Percentiles rank a stretch among this genome's conserved stretches.
Evolutionary conservation across 164 flowering plant genomes (phyloP).

Genomic region (Vitis cinerea): DNA sequence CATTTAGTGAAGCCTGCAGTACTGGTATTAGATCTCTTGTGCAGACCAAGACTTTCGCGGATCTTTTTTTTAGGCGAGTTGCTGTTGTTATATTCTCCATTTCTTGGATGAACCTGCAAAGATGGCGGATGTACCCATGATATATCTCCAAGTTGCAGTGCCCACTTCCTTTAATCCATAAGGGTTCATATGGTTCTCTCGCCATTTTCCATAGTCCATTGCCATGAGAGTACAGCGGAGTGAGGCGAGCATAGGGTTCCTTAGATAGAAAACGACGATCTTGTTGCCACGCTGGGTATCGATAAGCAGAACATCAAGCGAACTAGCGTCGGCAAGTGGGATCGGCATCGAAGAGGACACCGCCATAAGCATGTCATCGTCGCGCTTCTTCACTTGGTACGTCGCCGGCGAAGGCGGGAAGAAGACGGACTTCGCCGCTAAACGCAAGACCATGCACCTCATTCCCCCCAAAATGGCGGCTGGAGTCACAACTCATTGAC

Average conservation of each 20-base stretch:
- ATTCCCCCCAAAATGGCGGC: slow-evolving; percentile 32
- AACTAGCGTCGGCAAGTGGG: slow-evolving; percentile 47
- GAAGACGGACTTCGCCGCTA: slow-evolving; percentile 86
- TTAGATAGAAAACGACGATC: slow-evolving; percentile 79
- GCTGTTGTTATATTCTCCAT: slow-evolving; percentile 78
- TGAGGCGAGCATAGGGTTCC: slow-evolving; percentile 85
- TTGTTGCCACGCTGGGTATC: slow-evolving; percentile 78
- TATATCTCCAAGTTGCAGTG: slow-evolving; percentile 96
- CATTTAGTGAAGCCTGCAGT: slow-evolving; percentile 9
- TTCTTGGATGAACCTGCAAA: slow-evolving; percentile 63
- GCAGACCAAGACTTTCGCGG: slow-evolving; percentile 35
- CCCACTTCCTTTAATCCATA: slow-evolving; percentile 97
- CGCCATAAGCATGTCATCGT: slow-evolving; percentile 50
- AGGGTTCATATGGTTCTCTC: slow-evolving; percentile 82
- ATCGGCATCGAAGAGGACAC: slow-evolving; percentile 43
- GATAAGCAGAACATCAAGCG: slow-evolving; percentile 63
- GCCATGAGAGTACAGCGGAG: slow-evolving; percentile 91
- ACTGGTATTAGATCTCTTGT: slow-evolving; percentile 11
- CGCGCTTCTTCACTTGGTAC: slow-evolving; percentile 53
- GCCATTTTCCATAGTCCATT: slow-evolving; percentile 48
- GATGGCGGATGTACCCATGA: slow-evolving; percentile 90
- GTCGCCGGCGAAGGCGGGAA: slow-evolving; percentile 90
- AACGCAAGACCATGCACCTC: slow-evolving; percentile 68
- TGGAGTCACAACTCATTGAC: slow-evolving; percentile 39
- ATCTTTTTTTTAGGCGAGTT: slow-evolving; percentile 62